Evolutionary conservation across 2,329 filamentous ascomycete species (phyloP), one percentile per base, ranked within the genome.

Genomic region (Ilyonectria sp.): DNA sequence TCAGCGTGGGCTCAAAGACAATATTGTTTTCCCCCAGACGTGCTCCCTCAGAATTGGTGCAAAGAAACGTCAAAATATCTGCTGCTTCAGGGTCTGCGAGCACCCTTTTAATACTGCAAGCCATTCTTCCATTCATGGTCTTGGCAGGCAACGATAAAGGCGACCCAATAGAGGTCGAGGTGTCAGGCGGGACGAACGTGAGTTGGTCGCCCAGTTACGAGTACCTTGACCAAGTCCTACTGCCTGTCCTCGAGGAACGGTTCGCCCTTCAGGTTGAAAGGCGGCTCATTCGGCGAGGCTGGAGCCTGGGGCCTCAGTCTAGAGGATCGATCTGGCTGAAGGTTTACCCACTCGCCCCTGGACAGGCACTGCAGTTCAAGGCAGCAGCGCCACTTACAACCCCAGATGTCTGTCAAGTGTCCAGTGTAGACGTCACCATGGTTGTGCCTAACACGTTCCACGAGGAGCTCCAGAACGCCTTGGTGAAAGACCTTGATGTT

Each of bases 171-270:
- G 81, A 82, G 33, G 71, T 91, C 6, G 81, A 83, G 19, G 84
- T 91, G 7, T 82, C 84, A 2, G 89, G 89, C 6, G 89, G 89
- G 17, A 91, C 89, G 1, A 91, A 91, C 69, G 85, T 88, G 4
- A 26, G 26, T 6, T 26, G 26, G 2, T 80, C 82, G 10, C 89
- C 84, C 73, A 89, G 88, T n/a, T 90, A 83, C 65, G 89, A 92
- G 72, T 92, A 91, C 72, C 78, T 91, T 4, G 87, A 90, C 72
- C 89, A 91, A 72, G 86, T 91, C 0, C 81, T 91, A 1, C 78
- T 90, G 35, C 89, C 89, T 3, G 80, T 82, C 0, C 78, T 91
- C 0, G 81, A 87, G 72, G 79, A 82, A 2, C 81, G 82, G 4
- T 89, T 90, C 61, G 82, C 84, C 2, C 77, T 90, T 46, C 61